These are phyloP conservation scores for Isabelozyma rhagii DNA, from an alignment of 805 yeast genomes.

Conservation along the genomic window DNA sequence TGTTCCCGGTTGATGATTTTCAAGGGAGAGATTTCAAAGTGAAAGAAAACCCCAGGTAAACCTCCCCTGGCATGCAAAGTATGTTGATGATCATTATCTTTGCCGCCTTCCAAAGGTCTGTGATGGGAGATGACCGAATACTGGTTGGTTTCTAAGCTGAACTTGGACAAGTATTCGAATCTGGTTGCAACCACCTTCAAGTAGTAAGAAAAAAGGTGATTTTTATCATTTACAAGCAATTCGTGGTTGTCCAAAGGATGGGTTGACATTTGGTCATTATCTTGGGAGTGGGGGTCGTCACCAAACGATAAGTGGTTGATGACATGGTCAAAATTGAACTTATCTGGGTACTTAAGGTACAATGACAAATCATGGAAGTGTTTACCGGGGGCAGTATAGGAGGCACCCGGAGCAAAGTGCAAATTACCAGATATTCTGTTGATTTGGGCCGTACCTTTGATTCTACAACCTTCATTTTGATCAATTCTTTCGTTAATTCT, in stretches of 20 bases:
- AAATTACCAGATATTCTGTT: conserved; percentile 86
- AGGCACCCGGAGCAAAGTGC: conserved; percentile 95
- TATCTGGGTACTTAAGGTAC: conserved; percentile 51
- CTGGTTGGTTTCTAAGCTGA: conserved; percentile 74
- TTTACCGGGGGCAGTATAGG: conserved; percentile 52
- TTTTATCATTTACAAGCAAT: conserved; percentile 44
- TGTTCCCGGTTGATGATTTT: conserved; percentile 84
- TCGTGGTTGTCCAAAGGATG: conserved; percentile 65
- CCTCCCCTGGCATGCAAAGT: conserved; percentile 84
- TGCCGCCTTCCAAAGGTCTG: conserved; percentile 81
- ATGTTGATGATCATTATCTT: conserved; percentile 87
- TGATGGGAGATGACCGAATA: conserved; percentile 86
- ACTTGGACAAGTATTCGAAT: conserved; percentile 62
- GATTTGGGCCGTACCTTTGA: conserved; percentile 73
- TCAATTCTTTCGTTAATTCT: conserved; percentile 53
- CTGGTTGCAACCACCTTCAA: conserved; percentile 89
- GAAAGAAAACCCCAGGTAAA: conserved; percentile 81
- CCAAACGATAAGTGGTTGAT: conserved; percentile 87
- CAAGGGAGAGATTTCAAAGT: conserved; percentile 90
- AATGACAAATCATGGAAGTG: conserved; percentile 87
- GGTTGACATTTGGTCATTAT: conserved; percentile 29
- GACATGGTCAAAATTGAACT: conserved; percentile 71
- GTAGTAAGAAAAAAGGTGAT: conserved; percentile 70
- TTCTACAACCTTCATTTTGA: conserved; percentile 77
- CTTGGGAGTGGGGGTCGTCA: conserved; percentile 40